These are phyloP conservation scores for Penicillium silybi DNA, from an alignment of 495 filamentous ascomycete genomes.

Conservation along the genomic window DNA sequence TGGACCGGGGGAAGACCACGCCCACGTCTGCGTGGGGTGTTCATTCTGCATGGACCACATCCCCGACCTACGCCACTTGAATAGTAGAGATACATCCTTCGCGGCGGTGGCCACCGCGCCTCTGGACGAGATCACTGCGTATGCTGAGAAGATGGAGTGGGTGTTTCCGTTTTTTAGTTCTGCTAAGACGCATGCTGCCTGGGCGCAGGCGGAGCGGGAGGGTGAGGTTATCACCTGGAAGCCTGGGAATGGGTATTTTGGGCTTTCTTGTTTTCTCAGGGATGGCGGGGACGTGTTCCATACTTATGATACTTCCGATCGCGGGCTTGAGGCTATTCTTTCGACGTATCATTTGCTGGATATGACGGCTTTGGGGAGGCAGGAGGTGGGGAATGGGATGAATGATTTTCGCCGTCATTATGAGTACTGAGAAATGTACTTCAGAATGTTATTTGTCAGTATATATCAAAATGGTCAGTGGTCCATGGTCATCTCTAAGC, in stretches of 20 bases:
- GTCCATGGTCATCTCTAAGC: too few relatives aligned
- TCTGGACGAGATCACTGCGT: conserved; percentile 31
- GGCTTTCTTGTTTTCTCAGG: conserved; percentile 36
- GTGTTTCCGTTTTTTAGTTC: conserved; percentile 42
- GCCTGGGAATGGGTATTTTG: conserved; percentile 30
- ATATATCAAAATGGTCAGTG: too few relatives aligned
- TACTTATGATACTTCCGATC: conserved; percentile 36
- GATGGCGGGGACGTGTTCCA: conserved; percentile 35
- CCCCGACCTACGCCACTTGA: conserved; percentile 32
- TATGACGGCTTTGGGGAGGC: conserved; percentile 23
- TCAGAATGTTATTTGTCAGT: too few relatives aligned
- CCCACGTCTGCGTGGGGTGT: conserved; percentile 35
- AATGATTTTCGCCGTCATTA: conserved; percentile 11
- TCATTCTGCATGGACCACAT: conserved; percentile 38
- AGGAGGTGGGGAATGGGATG: conserved; percentile 26
- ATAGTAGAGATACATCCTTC: conserved; percentile 30
- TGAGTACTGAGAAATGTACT: conserved; percentile 14
- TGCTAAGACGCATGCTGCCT: conserved; percentile 14
- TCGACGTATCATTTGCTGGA: conserved; percentile 26
- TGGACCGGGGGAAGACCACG: conserved; percentile 22
- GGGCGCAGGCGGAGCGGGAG: conserved; percentile 16
- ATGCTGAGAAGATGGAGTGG: conserved; percentile 37
- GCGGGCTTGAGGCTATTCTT: conserved; percentile 32
- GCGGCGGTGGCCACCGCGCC: conserved; percentile 36
- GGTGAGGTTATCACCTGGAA: conserved; percentile 22